Conservation (phyloP, 2,329 filamentous ascomycete species). For the Harringtonia aguacate region DNA sequence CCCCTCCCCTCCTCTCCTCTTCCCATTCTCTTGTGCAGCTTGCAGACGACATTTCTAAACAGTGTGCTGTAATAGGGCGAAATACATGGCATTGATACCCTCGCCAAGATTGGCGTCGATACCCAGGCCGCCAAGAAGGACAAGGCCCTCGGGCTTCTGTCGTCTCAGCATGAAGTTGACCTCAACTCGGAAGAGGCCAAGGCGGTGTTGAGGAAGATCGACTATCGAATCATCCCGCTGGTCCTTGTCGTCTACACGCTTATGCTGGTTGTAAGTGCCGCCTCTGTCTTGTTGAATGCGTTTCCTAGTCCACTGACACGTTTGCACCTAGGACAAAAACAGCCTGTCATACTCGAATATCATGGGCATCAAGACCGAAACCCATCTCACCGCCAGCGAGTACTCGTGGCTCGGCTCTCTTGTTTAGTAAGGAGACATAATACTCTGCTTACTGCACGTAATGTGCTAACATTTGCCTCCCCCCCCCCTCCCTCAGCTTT, state of each 20-base stretch:
- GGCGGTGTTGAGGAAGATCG: background rate
- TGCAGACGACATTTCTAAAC: too few species aligned
- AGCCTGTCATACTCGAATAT: constrained; percentile 53
- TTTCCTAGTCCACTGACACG: background rate
- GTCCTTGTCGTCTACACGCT: background rate
- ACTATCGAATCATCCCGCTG: background rate
- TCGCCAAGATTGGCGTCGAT: background rate
- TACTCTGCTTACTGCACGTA: too few species aligned
- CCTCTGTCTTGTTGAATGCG: background rate
- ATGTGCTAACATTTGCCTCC: too few species aligned
- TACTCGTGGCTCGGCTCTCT: constrained; percentile 41
- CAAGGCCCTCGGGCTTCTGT: background rate
- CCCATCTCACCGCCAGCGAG: constrained; percentile 41
- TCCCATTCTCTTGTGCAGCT: background rate
- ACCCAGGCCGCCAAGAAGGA: background rate
- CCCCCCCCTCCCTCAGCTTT: constrained; percentile 16
- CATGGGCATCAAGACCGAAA: constrained; percentile 49
- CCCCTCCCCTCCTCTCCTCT: background rate
- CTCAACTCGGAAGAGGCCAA: background rate
- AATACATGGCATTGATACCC: background rate
- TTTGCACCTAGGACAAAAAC: constrained; percentile 34
- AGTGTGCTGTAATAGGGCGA: too few species aligned
- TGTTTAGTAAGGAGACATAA: too few species aligned
- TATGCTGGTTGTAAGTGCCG: background rate
- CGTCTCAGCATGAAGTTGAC: background rate